Percentiles rank a stretch among this genome's conserved stretches.
These are phyloP conservation scores for Begonia masoniana DNA, from an alignment of 306 rosid genomes.

Conservation along the genomic window DNA sequence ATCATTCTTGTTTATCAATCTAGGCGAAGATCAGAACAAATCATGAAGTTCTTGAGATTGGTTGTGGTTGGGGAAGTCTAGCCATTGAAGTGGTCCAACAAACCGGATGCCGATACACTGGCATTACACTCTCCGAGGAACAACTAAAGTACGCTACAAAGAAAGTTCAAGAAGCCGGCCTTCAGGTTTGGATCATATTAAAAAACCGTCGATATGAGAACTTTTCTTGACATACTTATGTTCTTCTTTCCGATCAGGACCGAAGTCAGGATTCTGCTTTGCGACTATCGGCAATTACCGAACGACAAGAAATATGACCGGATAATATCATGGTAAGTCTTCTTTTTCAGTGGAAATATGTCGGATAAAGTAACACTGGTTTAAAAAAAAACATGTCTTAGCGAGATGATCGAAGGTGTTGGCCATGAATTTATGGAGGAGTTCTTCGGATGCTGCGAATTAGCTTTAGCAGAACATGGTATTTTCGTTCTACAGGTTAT, in stretches of 20 bases:
- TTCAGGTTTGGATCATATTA: conserved; percentile 35
- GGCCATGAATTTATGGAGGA: conserved; percentile 84
- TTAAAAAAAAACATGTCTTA: conserved; percentile 12
- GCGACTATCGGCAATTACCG: conserved; percentile 78
- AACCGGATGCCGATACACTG: conserved; percentile 81
- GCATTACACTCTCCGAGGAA: conserved; percentile 71
- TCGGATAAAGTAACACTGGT: neutral
- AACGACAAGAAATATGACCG: conserved; percentile 43
- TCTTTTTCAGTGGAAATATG: neutral
- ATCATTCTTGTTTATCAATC: conserved; percentile 1
- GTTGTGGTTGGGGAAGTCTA: conserved; percentile 91
- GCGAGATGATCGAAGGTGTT: conserved; percentile 77
- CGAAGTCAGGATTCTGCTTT: conserved; percentile 50
- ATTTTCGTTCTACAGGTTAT: conserved; percentile 69
- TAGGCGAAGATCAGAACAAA: conserved; percentile 51
- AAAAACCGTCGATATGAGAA: neutral
- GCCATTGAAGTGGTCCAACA: conserved; percentile 65
- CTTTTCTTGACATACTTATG: neutral
- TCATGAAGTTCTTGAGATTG: conserved; percentile 81
- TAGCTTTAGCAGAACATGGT: conserved; percentile 55
- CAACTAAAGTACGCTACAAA: conserved; percentile 63
- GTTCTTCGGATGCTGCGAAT: conserved; percentile 69
- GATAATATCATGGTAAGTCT: conserved; percentile 74
- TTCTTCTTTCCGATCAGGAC: conserved; percentile 29
- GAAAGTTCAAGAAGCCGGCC: conserved; percentile 59